A percentile compares a stretch with the other conserved stretches of the same genome.
Conservation (phyloP, 768 basidiomycete genomes). For the Phallus indusiatus region DNA sequence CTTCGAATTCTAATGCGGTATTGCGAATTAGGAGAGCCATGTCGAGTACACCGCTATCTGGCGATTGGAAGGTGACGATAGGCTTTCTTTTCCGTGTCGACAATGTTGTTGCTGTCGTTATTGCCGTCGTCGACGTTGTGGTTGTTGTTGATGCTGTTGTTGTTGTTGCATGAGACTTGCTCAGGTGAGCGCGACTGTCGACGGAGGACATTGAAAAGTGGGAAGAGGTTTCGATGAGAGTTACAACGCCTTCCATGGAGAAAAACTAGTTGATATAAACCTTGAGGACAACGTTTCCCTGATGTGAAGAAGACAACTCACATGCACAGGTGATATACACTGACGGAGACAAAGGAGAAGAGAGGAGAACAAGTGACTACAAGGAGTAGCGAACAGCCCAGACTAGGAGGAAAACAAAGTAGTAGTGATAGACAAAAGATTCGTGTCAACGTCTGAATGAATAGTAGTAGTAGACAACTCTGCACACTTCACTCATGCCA, state of each 20-base stretch:
- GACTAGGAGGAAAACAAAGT: too few species aligned
- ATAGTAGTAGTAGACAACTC: too few species aligned
- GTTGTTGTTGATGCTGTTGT: not conserved
- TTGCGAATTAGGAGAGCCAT: slow-evolving; percentile 10
- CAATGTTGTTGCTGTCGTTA: not conserved
- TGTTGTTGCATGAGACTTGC: not conserved
- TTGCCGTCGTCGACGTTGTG: slow-evolving; percentile 5
- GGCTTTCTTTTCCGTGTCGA: slow-evolving; percentile 47
- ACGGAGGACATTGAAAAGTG: not conserved
- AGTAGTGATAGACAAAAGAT: too few species aligned
- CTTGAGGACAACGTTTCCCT: not conserved
- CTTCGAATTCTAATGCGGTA: slow-evolving; percentile 8
- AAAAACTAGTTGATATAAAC: not conserved
- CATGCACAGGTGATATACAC: too few species aligned
- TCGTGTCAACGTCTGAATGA: too few species aligned
- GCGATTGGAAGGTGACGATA: slow-evolving; percentile 47
- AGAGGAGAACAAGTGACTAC: too few species aligned
- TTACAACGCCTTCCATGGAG: not conserved
- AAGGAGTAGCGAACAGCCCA: too few species aligned
- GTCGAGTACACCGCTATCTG: slow-evolving; percentile 27
- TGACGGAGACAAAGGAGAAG: too few species aligned
- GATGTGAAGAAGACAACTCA: not conserved
- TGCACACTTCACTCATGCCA: too few species aligned
- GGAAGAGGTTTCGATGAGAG: not conserved
- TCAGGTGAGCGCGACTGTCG: not conserved